These are phyloP conservation scores for Coprinopsis cinerea DNA, from an alignment of 768 basidiomycete genomes.

Conservation along the genomic window DNA sequence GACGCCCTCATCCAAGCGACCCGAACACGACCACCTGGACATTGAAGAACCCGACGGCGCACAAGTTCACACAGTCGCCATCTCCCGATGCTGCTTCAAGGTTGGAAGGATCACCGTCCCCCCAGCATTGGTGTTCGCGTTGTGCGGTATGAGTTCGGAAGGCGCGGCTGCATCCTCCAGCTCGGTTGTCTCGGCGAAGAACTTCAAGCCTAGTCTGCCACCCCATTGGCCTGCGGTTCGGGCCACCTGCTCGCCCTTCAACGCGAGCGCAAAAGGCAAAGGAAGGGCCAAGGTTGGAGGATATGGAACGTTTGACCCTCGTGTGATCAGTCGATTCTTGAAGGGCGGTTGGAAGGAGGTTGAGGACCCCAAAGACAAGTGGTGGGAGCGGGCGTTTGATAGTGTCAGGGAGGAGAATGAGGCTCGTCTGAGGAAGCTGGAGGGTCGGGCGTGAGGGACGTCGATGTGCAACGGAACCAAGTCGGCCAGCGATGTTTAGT, in stretches of 20 bases:
- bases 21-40: neutral
- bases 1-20: neutral
- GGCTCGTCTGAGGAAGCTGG: neutral
- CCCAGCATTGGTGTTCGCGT: constrained; percentile 53
- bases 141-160: constrained; percentile 45
- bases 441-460: too few species aligned
- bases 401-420: constrained; percentile 36
- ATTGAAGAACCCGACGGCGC: constrained; percentile 47
- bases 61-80: constrained; percentile 52
- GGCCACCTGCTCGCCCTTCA: constrained; percentile 22
- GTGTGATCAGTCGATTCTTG: constrained; percentile 40
- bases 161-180: neutral
- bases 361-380: constrained; percentile 39
- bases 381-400: constrained; percentile 63
- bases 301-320: constrained; percentile 19
- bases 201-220: constrained; percentile 41
- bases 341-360: constrained; percentile 58
- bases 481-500: too few species aligned
- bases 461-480: too few species aligned
- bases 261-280: constrained; percentile 11
- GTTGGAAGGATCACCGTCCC: constrained; percentile 62
- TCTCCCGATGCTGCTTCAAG: constrained; percentile 68
- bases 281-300: constrained; percentile 19
- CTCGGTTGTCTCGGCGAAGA: constrained; percentile 12
- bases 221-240: constrained; percentile 43